These are phyloP conservation scores for Komagataella populi DNA, from an alignment of 805 yeast genomes.

Conservation along the genomic window DNA sequence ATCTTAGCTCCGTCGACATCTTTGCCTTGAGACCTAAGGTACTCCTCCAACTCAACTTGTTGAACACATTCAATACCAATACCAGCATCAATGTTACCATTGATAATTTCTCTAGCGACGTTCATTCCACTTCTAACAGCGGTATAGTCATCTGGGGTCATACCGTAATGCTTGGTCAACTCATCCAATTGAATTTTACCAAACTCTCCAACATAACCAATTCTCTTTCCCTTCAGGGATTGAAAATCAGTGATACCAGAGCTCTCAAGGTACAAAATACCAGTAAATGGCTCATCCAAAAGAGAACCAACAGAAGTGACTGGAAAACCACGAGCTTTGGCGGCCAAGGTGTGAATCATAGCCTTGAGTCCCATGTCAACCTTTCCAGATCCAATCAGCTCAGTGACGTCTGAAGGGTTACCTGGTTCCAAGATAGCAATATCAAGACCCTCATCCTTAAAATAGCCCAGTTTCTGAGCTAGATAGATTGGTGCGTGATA, in stretches of 20 bases:
- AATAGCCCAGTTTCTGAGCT: slow-evolving; percentile 36
- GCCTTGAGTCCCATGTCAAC: slow-evolving; percentile 48
- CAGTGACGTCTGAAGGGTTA: slow-evolving; percentile 45
- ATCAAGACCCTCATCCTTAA: slow-evolving; percentile 34
- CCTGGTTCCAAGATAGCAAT: slow-evolving; percentile 41
- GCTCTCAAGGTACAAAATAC: slow-evolving; percentile 35
- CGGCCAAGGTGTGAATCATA: slow-evolving; percentile 47
- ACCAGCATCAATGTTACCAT: slow-evolving; percentile 43
- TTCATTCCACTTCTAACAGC: slow-evolving; percentile 50
- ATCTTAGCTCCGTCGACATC: slow-evolving; percentile 33
- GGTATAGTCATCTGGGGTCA: slow-evolving; percentile 41
- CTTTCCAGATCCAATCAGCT: slow-evolving; percentile 41
- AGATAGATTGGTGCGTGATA: slow-evolving; percentile 39
- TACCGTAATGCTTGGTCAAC: slow-evolving; percentile 39
- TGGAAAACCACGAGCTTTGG: slow-evolving; percentile 44
- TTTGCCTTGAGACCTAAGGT: slow-evolving; percentile 27
- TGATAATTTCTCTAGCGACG: slow-evolving; percentile 40
- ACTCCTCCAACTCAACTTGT: slow-evolving; percentile 43
- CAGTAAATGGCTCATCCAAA: slow-evolving; percentile 45
- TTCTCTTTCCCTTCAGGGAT: slow-evolving; percentile 36
- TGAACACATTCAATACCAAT: slow-evolving; percentile 47
- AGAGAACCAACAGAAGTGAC: slow-evolving; percentile 42
- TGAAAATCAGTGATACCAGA: slow-evolving; percentile 39
- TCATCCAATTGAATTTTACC: slow-evolving; percentile 47
- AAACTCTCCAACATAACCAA: slow-evolving; percentile 47